These are phyloP conservation scores for Xanthoceras sorbifolium DNA, from an alignment of 345 rosid species.

Conservation along the genomic window DNA sequence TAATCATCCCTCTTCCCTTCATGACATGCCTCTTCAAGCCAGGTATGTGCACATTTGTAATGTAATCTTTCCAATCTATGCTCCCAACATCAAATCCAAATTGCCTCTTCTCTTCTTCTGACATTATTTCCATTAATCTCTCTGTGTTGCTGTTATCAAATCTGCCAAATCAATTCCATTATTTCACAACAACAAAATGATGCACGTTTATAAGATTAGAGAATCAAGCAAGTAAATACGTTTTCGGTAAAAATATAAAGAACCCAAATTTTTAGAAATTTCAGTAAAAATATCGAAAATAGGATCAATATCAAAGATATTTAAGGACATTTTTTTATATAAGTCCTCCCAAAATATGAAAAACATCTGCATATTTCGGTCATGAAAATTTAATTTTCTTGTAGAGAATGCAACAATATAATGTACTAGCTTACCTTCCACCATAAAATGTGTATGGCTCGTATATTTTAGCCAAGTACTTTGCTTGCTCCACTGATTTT, in stretches of 20 bases:
- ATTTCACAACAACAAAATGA: not conserved
- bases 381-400: no score
- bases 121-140: conserved; percentile 73
- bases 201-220: not conserved
- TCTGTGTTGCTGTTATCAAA: conserved; percentile 85
- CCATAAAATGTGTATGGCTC: conserved; percentile 88
- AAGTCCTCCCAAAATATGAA: no score
- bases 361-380: no score
- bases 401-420: no score
- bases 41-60: conserved; percentile 65
- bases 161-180: conserved; percentile 31
- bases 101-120: conserved; percentile 64
- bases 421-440: conserved; percentile 58
- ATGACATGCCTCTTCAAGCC: conserved; percentile 73
- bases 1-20: conserved; percentile 37
- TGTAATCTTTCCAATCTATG: conserved; percentile 79
- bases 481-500: conserved; percentile 81
- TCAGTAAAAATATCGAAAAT: no score
- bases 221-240: no score
- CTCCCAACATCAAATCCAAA: conserved; percentile 72
- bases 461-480: conserved; percentile 74
- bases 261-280: no score
- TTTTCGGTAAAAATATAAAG: no score
- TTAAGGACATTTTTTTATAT: no score
- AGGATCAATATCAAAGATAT: no score